Percentiles rank a stretch among this genome's conserved stretches.
Evolutionary conservation across 345 rosid genomes (phyloP).

Genomic region (Citrus mangshanensis): DNA sequence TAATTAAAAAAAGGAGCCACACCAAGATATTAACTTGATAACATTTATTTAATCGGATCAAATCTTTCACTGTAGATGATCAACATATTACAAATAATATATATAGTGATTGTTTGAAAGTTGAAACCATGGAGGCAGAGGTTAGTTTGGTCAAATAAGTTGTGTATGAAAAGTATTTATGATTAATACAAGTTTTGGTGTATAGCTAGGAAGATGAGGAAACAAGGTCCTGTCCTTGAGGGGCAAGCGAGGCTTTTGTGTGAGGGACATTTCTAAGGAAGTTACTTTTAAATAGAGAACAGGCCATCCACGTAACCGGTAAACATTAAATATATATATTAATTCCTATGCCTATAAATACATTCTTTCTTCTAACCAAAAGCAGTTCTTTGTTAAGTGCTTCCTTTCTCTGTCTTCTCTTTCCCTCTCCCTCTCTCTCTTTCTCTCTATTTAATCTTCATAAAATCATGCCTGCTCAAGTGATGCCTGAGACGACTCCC

Average conservation of each 20-base stretch:
- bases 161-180: neutral
- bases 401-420: conserved; percentile 2
- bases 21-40: neutral
- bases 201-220: no score
- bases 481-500: conserved; percentile 48
- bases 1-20: neutral
- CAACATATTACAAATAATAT: no score
- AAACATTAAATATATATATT: no score
- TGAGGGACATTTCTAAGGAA: conserved; percentile 9
- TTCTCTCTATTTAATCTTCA: neutral
- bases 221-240: neutral
- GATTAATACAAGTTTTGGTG: neutral
- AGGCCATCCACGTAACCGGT: conserved; percentile 9
- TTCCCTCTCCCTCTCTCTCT: neutral
- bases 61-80: no score
- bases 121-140: neutral
- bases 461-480: conserved; percentile 45
- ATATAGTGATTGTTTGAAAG: neutral
- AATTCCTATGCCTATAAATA: no score
- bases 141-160: conserved; percentile 6
- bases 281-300: neutral
- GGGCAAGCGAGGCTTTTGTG: neutral
- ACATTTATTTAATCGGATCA: neutral
- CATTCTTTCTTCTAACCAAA: neutral
- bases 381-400: neutral